Evolutionary conservation across 768 basidiomycete genomes (phyloP), one percentile per base, ranked within the genome.

Genomic region (Pleurotus pulmonarius): DNA sequence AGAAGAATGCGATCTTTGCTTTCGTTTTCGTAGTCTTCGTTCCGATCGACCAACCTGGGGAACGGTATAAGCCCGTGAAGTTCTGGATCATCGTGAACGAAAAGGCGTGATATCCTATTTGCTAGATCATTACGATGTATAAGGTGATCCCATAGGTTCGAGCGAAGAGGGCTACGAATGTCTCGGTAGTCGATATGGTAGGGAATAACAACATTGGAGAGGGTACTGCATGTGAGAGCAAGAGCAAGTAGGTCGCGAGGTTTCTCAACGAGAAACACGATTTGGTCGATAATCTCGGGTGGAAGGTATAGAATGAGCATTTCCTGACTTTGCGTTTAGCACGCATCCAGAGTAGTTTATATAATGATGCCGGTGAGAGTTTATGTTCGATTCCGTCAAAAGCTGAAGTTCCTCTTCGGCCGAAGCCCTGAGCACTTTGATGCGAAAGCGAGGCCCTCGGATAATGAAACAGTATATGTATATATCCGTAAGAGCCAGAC

Each of bases 111-210:
- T 45, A 82, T 69, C 57, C 77, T 76, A 43, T 77, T 70, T 38
- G 79, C 67, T 5, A 81, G 70, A 63, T 81, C 79, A 11, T 72
- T 65, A 16, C 78, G 72, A 46, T 67, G 66, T 12, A 77, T 75
- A 24, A 82, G 73, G 60, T 80, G 79, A 0, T 73, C 74, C 79
- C 80, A 82, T 59, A 81, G 66, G n/a, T 66, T 64, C 4, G 51
- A 53, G 22, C 16, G 41, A 16, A 53, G 18, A 9, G 75, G 73
- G 16, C 76, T 68, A 20, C 75, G 75, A 54, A 82, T 65, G 49
- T 75, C 66, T 47, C 81, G 75, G 65, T 81, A 81, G 59, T 81
- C 72, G n/a, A 71, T 77, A 53, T 82, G 80, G 15, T 70, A 63
- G 20, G 81, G 80, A 38, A 78, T 72, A 29, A 75, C 70, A 51